phyloP scores from a whole-genome alignment of 1,139 yeast genomes.

The Saccharomycopsis hybrid region DNA sequence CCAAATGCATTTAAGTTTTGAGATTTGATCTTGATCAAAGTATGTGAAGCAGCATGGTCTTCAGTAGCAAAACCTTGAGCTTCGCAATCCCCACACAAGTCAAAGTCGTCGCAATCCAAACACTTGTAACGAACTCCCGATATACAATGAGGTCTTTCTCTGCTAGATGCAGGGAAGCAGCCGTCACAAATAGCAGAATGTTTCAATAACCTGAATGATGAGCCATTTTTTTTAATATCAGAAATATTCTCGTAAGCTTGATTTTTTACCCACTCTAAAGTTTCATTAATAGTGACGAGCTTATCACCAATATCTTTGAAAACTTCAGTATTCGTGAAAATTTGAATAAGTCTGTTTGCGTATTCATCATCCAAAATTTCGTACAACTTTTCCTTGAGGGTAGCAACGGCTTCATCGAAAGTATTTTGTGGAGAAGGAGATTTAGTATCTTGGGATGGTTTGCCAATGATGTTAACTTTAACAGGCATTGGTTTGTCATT shows the following conservation, averaged over 20 bases:
- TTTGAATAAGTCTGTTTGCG: background rate
- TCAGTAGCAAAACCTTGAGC: constrained; percentile 1
- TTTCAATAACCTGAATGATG: too few relatives aligned
- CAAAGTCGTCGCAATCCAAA: constrained; percentile 42
- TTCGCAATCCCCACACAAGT: constrained; percentile 35
- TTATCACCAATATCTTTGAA: constrained; percentile 2
- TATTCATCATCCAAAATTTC: background rate
- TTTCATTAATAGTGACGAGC: background rate
- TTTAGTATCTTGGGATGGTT: too few relatives aligned
- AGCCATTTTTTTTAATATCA: too few relatives aligned
- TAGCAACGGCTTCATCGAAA: too few relatives aligned
- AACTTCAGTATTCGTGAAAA: background rate
- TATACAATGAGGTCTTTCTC: constrained; percentile 22
- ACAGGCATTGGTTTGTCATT: too few relatives aligned
- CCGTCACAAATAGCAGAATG: too few relatives aligned
- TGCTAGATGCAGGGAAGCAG: too few relatives aligned
- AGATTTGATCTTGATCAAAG: background rate
- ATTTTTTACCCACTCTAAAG: background rate
- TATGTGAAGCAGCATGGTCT: background rate
- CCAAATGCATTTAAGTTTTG: too few relatives aligned
- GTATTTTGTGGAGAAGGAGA: too few relatives aligned
- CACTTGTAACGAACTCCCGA: constrained; percentile 38
- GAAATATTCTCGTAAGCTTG: too few relatives aligned
- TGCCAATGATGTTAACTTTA: too few relatives aligned
- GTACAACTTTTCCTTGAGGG: background rate